phyloP scores from a whole-genome alignment of 2,329 filamentous ascomycete species.

The Tolypocladium paradoxum region DNA sequence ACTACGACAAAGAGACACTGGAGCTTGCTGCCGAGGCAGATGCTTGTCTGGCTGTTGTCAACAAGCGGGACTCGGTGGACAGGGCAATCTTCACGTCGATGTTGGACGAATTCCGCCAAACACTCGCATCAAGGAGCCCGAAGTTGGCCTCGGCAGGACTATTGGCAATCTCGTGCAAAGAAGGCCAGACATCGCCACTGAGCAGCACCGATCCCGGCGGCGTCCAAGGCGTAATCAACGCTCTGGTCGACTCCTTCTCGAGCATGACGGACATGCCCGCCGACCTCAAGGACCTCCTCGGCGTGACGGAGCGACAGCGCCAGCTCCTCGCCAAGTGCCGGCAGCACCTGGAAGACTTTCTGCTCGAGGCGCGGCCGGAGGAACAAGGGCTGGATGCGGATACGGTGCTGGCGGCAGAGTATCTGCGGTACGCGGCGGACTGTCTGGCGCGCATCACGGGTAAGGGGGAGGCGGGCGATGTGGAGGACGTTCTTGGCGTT shows the following conservation, averaged over 20 bases:
- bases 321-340: conserved; percentile 68
- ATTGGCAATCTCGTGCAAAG: conserved; percentile 60
- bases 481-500: conserved; percentile 90
- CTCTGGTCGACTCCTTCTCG: conserved; percentile 57
- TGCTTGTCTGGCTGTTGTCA: conserved; percentile 44
- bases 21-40: conserved; percentile 37
- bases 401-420: conserved; percentile 82
- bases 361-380: conserved; percentile 40
- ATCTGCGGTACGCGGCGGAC: conserved; percentile 69
- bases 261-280: conserved; percentile 59
- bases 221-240: conserved; percentile 57
- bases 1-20: conserved; percentile 45
- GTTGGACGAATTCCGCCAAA: conserved; percentile 25
- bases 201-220: conserved; percentile 43
- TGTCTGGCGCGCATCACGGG: conserved; percentile 83
- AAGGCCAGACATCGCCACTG: conserved; percentile 28
- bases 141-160: conserved; percentile 21
- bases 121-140: conserved; percentile 8
- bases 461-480: conserved; percentile 72
- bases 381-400: conserved; percentile 48
- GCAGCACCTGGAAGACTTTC: conserved; percentile 60
- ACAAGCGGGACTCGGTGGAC: conserved; percentile 47
- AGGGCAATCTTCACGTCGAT: conserved; percentile 24
- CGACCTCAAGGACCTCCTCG: conserved; percentile 73
- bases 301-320: conserved; percentile 82